phyloP scores from a whole-genome alignment of 2,329 filamentous ascomycete species.

The Chaetomium strumarium region DNA sequence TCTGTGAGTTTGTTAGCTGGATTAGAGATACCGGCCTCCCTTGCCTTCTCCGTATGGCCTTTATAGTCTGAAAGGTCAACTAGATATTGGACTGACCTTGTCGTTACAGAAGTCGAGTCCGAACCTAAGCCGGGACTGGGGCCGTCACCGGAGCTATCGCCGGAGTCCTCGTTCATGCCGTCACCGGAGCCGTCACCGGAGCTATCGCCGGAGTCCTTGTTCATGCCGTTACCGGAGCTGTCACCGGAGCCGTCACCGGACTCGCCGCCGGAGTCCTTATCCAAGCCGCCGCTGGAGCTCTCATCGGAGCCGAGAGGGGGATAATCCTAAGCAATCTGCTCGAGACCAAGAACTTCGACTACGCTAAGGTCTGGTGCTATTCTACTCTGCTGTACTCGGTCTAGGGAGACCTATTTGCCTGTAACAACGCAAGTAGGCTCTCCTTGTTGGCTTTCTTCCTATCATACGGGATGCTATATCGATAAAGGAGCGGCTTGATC shows the following conservation, averaged over 20 bases:
- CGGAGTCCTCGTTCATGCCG: background rate
- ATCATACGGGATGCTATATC: conserved; percentile 2
- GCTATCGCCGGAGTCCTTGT: background rate
- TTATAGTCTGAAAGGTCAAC: conserved; percentile 2
- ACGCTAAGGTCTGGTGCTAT: background rate
- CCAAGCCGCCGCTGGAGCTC: background rate
- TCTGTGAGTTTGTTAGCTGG: conserved; percentile 1
- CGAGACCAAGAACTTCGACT: conserved; percentile 3
- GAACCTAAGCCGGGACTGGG: background rate
- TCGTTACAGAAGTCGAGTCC: background rate
- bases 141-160: background rate
- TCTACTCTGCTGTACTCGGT: conserved; percentile 1
- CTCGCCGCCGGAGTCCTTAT: background rate
- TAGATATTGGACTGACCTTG: conserved; percentile 1
- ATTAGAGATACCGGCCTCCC: conserved; percentile 5
- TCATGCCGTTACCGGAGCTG: background rate
- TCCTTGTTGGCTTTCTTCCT: background rate
- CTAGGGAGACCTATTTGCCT: conserved; percentile 3
- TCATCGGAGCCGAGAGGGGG: background rate
- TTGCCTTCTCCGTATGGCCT: conserved; percentile 2
- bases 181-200: background rate
- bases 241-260: background rate
- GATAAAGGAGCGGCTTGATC: conserved; percentile 5
- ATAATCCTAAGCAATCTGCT: conserved; percentile 3
- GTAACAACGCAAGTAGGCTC: conserved; percentile 1